Evolutionary conservation across 768 basidiomycete genomes (phyloP).

Genomic region (Tylopilus vinaceipallidus): DNA sequence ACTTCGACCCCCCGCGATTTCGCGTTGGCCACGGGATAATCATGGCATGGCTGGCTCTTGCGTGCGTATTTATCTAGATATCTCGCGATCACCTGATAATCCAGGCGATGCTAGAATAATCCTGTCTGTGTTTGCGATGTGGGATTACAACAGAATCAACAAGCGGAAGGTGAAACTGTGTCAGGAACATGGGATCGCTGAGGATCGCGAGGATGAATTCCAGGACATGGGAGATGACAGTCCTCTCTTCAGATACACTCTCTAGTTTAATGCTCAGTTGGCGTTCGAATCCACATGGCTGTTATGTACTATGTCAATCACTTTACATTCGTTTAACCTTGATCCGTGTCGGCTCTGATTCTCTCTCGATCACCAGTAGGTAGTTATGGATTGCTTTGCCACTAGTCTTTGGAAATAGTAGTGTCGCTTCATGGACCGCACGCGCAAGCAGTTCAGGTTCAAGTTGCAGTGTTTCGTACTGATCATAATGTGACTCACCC

Average conservation of each 20-base stretch:
- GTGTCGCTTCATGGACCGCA: too few species aligned
- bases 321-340: too few species aligned
- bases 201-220: conserved; percentile 39
- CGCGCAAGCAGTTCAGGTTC: too few species aligned
- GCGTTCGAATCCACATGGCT: too few species aligned
- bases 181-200: conserved; percentile 39
- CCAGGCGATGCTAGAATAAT: conserved; percentile 36
- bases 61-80: conserved; percentile 31
- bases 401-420: too few species aligned
- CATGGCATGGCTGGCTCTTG: conserved; percentile 34
- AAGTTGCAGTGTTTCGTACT: too few species aligned
- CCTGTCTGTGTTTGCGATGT: conserved; percentile 42
- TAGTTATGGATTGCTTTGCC: too few species aligned
- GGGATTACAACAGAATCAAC: conserved; percentile 49
- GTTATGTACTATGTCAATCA: too few species aligned
- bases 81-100: conserved; percentile 28
- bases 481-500: too few species aligned
- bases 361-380: too few species aligned
- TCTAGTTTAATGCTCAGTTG: too few species aligned
- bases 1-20: conserved; percentile 37
- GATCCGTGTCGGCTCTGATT: too few species aligned
- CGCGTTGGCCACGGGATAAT: conserved; percentile 37
- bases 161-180: conserved; percentile 46
- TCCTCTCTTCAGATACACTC: conserved; percentile 49
- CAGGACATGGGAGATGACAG: conserved; percentile 48